Percentiles rank a stretch among this genome's conserved stretches.
These are phyloP conservation scores for Gigaspora rosea DNA, from an alignment of 192 early-diverging fungal genomes.

Conservation along the genomic window DNA sequence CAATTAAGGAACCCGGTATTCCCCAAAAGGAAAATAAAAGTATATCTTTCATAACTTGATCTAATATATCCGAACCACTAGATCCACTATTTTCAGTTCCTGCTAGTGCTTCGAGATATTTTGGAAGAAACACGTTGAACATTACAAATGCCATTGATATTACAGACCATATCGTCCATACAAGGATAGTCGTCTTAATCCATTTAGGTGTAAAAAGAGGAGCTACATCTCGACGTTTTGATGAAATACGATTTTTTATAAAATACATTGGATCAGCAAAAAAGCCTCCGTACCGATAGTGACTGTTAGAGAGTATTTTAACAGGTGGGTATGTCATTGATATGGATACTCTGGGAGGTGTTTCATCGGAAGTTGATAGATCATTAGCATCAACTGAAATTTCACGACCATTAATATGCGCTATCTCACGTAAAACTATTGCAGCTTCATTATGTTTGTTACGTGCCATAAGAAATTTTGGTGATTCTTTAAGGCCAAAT, in stretches of 20 bases:
- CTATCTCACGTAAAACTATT: slow-evolving; percentile 67
- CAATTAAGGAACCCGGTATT: slow-evolving; percentile 75
- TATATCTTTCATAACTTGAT: slow-evolving; percentile 70
- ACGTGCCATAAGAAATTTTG: slow-evolving; percentile 74
- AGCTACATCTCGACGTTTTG: slow-evolving; percentile 37
- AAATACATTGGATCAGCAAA: slow-evolving; percentile 22
- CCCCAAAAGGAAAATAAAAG: slow-evolving; percentile 75
- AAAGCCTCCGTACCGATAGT: neutral
- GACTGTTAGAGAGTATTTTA: too few relatives aligned
- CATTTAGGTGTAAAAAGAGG: slow-evolving; percentile 58
- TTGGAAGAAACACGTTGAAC: slow-evolving; percentile 86
- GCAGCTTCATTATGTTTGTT: slow-evolving; percentile 65
- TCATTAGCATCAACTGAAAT: slow-evolving; percentile 34
- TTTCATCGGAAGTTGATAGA: neutral
- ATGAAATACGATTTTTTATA: slow-evolving; percentile 7
- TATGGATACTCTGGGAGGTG: neutral
- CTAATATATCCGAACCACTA: slow-evolving; percentile 29
- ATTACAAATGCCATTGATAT: slow-evolving; percentile 82
- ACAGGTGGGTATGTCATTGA: neutral
- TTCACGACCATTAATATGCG: slow-evolving; percentile 58
- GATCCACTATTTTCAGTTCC: slow-evolving; percentile 33
- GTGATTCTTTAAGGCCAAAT: slow-evolving; percentile 74
- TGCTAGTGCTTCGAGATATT: slow-evolving; percentile 58
- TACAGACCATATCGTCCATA: slow-evolving; percentile 79
- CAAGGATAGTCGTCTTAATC: slow-evolving; percentile 63